These are phyloP conservation scores for Osmanthus fragrans DNA, from an alignment of 257 asterid genomes.

Conservation along the genomic window DNA sequence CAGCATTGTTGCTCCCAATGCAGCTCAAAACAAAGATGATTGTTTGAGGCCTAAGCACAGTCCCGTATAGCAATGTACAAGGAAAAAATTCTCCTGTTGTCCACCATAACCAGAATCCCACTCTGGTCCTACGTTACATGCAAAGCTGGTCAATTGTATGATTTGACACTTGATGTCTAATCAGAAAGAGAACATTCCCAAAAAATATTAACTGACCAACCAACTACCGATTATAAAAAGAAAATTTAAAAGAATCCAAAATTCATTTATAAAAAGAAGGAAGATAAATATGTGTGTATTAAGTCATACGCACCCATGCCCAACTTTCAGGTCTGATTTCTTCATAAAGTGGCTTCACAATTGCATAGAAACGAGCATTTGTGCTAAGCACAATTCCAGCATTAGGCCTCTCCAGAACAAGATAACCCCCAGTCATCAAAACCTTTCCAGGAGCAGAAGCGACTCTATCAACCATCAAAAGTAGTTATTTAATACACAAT, in stretches of 20 bases:
- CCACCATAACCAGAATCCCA: not conserved
- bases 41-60: not conserved
- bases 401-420: slow-evolving; percentile 92
- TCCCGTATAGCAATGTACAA: not conserved
- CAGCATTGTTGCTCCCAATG: too few species aligned
- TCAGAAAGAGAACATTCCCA: not conserved
- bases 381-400: slow-evolving; percentile 97
- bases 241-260: not conserved
- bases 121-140: not conserved
- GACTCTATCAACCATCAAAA: slow-evolving; percentile 51
- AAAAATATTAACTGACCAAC: slow-evolving; percentile 4
- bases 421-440: slow-evolving; percentile 97
- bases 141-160: not conserved
- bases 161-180: not conserved
- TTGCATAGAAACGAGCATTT: slow-evolving; percentile 91
- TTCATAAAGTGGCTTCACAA: slow-evolving; percentile 75
- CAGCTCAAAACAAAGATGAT: not conserved
- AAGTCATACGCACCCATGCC: slow-evolving; percentile 72
- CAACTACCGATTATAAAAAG: not conserved
- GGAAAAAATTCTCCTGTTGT: not conserved
- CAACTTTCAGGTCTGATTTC: slow-evolving; percentile 70
- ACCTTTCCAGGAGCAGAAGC: slow-evolving; percentile 99
- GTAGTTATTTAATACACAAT: slow-evolving; percentile 22
- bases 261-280: slow-evolving; percentile 6
- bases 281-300: not conserved